Conservation (phyloP, 257 asterid species). For the Echites panduratus region DNA sequence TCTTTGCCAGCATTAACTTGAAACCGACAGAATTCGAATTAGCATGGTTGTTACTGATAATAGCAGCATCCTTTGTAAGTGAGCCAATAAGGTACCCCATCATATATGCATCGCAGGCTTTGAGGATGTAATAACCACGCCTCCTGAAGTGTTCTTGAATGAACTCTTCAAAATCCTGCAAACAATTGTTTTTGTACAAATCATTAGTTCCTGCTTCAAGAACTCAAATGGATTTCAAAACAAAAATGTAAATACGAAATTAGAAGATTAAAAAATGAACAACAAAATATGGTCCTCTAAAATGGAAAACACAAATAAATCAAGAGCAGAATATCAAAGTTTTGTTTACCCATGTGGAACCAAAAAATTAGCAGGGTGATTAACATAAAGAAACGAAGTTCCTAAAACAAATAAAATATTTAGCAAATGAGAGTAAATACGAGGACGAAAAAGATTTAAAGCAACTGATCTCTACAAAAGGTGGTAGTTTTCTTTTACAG, state of each 20-base stretch:
- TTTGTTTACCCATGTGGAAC: background rate
- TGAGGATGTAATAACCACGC: slow-evolving; percentile 81
- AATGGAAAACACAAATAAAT: background rate
- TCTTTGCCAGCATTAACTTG: slow-evolving; percentile 85
- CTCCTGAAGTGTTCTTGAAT: slow-evolving; percentile 68
- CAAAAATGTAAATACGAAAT: background rate
- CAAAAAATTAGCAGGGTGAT: background rate
- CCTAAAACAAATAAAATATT: background rate
- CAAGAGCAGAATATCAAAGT: background rate
- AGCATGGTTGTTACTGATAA: slow-evolving; percentile 25
- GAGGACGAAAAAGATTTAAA: background rate
- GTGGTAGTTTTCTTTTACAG: background rate
- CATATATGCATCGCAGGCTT: slow-evolving; percentile 94
- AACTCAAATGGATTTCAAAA: background rate
- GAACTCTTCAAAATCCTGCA: slow-evolving; percentile 84
- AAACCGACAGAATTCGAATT: slow-evolving; percentile 85
- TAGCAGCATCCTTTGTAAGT: slow-evolving; percentile 58
- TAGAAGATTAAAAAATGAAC: background rate
- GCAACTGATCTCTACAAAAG: background rate
- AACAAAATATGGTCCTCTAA: background rate
- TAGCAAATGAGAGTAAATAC: background rate
- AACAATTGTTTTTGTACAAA: background rate
- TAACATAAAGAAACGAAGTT: background rate
- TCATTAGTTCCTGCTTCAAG: background rate
- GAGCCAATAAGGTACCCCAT: slow-evolving; percentile 88